phyloP scores from a whole-genome alignment of 2,329 filamentous ascomycete genomes.

The Aspergillus melleus region DNA sequence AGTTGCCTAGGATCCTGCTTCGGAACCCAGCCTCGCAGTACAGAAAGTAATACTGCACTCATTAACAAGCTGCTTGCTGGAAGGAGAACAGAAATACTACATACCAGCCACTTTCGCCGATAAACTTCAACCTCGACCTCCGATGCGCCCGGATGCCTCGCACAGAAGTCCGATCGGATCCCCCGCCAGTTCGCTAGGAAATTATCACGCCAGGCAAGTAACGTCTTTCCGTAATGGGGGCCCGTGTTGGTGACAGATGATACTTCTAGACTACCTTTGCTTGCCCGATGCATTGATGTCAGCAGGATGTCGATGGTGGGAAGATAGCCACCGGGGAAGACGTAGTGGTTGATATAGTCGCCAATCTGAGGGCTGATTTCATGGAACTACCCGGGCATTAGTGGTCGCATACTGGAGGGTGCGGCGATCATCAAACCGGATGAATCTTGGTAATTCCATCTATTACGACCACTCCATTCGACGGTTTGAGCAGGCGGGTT shows the following conservation, averaged over 20 bases:
- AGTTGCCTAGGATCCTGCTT: slow-evolving; percentile 70
- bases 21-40: slow-evolving; percentile 74
- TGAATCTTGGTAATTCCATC: slow-evolving; percentile 79
- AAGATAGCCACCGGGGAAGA: slow-evolving; percentile 75
- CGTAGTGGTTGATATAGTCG: slow-evolving; percentile 75
- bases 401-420: neutral
- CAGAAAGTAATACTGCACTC: slow-evolving; percentile 65
- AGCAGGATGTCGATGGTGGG: slow-evolving; percentile 59
- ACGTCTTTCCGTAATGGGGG: slow-evolving; percentile 69
- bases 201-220: slow-evolving; percentile 67
- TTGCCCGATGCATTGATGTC: slow-evolving; percentile 61
- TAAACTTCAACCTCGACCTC: slow-evolving; percentile 67
- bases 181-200: slow-evolving; percentile 64
- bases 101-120: slow-evolving; percentile 64
- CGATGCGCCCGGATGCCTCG: slow-evolving; percentile 59
- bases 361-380: slow-evolving; percentile 65
- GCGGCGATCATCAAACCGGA: slow-evolving; percentile 30
- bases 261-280: slow-evolving; percentile 62
- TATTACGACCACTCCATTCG: slow-evolving; percentile 66
- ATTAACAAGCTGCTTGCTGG: neutral
- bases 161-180: slow-evolving; percentile 61
- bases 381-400: slow-evolving; percentile 45
- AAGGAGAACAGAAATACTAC: neutral
- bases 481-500: slow-evolving; percentile 62
- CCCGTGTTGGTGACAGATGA: slow-evolving; percentile 72